Percentiles rank a stretch among this genome's conserved stretches.
Conservation (phyloP, 1,284 basidiomycete genomes). For the Ceratobasidium sp. region DNA sequence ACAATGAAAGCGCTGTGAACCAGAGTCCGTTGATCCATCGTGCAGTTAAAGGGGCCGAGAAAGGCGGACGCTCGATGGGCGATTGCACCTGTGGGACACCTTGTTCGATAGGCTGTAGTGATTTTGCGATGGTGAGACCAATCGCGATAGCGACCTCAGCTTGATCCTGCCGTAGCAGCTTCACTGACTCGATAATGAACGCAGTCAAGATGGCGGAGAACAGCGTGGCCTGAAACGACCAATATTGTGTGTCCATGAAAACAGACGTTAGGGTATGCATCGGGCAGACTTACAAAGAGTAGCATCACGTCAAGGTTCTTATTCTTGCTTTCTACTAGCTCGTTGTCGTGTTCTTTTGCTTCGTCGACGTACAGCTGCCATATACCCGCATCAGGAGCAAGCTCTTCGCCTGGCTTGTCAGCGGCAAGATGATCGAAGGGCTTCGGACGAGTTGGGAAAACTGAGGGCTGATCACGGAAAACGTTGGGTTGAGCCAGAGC, state of each 20-base stretch:
- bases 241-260: neutral
- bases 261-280: neutral
- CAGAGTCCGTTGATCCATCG: slow-evolving; percentile 30
- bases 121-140: slow-evolving; percentile 9
- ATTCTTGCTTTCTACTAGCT: slow-evolving; percentile 8
- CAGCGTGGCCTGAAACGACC: slow-evolving; percentile 19
- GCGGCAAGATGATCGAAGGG: slow-evolving; percentile 4
- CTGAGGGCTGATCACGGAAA: neutral
- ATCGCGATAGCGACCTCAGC: neutral
- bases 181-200: slow-evolving; percentile 33
- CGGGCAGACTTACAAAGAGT: neutral
- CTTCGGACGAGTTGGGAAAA: neutral
- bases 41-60: neutral
- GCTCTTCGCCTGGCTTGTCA: slow-evolving; percentile 29
- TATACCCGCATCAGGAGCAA: slow-evolving; percentile 15
- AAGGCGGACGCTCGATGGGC: neutral
- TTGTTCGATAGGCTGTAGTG: neutral
- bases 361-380: slow-evolving; percentile 27
- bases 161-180: neutral
- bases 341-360: slow-evolving; percentile 27
- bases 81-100: neutral
- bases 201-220: slow-evolving; percentile 39
- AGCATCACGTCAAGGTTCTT: slow-evolving; percentile 28
- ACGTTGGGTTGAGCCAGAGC: neutral
- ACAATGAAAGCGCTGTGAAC: slow-evolving; percentile 24